phyloP scores from a whole-genome alignment of 257 asterid species.

The Nicotiana attenuata region DNA sequence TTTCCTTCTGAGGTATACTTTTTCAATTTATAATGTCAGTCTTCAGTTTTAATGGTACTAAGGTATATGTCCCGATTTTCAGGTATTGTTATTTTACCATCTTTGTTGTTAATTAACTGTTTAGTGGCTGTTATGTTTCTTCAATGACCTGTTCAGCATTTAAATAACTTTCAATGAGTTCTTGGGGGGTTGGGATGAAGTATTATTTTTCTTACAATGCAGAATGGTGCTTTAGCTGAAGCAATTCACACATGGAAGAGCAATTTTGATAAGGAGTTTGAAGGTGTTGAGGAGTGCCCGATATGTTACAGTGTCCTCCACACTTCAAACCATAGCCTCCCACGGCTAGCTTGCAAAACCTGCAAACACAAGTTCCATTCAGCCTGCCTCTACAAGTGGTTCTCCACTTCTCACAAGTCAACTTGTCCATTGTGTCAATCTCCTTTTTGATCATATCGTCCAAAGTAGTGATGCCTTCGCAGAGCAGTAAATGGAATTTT shows the following conservation, averaged over 20 bases:
- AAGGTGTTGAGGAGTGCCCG: slow-evolving; percentile 99
- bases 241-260: slow-evolving; percentile 92
- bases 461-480: not conserved
- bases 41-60: not conserved
- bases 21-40: not conserved
- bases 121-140: not conserved
- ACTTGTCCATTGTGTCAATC: slow-evolving; percentile 98
- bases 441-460: slow-evolving; percentile 55
- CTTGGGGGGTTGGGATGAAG: not conserved
- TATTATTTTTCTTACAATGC: slow-evolving; percentile 22
- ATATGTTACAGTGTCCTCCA: slow-evolving; percentile 97
- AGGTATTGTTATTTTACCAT: slow-evolving; percentile 5
- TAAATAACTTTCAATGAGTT: not conserved
- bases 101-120: not conserved
- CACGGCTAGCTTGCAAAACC: slow-evolving; percentile 96
- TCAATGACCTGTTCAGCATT: not conserved
- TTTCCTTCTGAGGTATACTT: not conserved
- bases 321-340: slow-evolving; percentile 85
- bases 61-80: not conserved
- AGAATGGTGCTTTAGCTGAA: slow-evolving; percentile 98
- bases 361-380: slow-evolving; percentile 98
- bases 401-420: slow-evolving; percentile 97
- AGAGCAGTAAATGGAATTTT: not conserved
- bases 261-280: slow-evolving; percentile 96
- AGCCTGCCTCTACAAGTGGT: slow-evolving; percentile 97